Evolutionary conservation across 2,329 filamentous ascomycete genomes (phyloP).

Genomic region (Tolypocladium capitatum): DNA sequence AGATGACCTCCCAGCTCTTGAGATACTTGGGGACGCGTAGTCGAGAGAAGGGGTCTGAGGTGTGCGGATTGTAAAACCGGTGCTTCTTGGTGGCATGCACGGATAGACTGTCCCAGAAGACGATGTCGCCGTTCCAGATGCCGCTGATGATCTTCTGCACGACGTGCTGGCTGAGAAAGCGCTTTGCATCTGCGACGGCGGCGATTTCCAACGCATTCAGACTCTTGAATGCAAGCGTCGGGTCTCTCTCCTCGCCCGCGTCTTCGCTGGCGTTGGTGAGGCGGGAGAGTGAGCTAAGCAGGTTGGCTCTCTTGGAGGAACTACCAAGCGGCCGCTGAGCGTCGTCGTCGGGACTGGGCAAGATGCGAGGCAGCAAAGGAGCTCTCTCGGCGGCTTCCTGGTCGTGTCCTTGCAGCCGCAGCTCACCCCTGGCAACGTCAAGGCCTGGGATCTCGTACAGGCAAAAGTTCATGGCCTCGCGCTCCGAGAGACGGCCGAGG

Average conservation of each 20-base stretch:
- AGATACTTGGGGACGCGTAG: constrained; percentile 70
- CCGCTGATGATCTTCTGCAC: constrained; percentile 75
- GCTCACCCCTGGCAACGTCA: constrained; percentile 9
- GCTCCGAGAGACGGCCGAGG: constrained; percentile 54
- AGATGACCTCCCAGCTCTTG: constrained; percentile 71
- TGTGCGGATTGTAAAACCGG: constrained; percentile 56
- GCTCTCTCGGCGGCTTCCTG: constrained; percentile 35
- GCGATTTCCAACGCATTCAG: constrained; percentile 83
- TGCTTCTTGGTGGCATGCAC: constrained; percentile 62
- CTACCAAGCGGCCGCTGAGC: too few relatives aligned
- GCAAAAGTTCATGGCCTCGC: constrained; percentile 61
- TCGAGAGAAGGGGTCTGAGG: constrained; percentile 61
- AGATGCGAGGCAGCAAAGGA: constrained; percentile 28
- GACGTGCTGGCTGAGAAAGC: constrained; percentile 66
- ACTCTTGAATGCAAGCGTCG: constrained; percentile 59
- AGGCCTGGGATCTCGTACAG: constrained; percentile 54
- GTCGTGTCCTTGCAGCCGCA: constrained; percentile 7
- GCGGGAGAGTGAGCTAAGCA: constrained; percentile 41
- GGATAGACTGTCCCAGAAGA: constrained; percentile 74
- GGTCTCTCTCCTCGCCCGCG: constrained; percentile 37
- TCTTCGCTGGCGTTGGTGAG: constrained; percentile 31
- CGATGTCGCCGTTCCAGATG: constrained; percentile 76
- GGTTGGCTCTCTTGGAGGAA: constrained; percentile 30
- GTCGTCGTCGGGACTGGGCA: constrained; percentile 12
- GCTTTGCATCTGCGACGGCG: constrained; percentile 67